Conservation (phyloP, 1,284 basidiomycete species). For the Moniliophthora roreri region DNA sequence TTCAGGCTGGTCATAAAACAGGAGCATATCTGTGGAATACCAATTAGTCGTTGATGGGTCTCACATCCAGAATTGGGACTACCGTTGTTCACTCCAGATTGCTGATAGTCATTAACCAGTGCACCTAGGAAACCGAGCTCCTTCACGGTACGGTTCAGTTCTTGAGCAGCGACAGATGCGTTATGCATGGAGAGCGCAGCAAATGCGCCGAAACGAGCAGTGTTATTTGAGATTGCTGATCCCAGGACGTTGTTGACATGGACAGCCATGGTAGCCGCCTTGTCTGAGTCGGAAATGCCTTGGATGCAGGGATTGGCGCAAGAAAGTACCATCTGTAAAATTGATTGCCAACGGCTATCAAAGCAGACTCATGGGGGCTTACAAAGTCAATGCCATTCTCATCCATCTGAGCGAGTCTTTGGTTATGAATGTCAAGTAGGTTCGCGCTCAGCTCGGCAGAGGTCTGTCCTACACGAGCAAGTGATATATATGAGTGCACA, state of each 20-base stretch:
- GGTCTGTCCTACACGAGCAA: constrained; percentile 24
- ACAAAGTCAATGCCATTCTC: constrained; percentile 39
- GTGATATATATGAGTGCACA: background rate
- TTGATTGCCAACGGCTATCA: background rate
- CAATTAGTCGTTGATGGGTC: background rate
- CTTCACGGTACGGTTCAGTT: constrained; percentile 15
- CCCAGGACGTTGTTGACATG: constrained; percentile 36
- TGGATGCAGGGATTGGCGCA: constrained; percentile 40
- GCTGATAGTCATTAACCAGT: constrained; percentile 16
- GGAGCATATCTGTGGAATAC: constrained; percentile 29
- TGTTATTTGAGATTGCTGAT: constrained; percentile 36
- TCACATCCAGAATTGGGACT: background rate
- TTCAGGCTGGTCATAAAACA: constrained; percentile 19
- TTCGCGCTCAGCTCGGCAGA: constrained; percentile 29
- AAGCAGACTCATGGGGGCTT: constrained; percentile 7
- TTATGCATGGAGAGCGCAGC: constrained; percentile 19
- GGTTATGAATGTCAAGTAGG: constrained; percentile 39
- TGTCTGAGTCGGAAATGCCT: constrained; percentile 35
- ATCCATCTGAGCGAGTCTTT: constrained; percentile 37
- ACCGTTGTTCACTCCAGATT: constrained; percentile 14
- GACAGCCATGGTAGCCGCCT: constrained; percentile 32
- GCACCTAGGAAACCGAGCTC: constrained; percentile 17
- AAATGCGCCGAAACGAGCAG: constrained; percentile 32
- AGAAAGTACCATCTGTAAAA: constrained; percentile 37
- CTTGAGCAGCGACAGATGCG: constrained; percentile 11